These are phyloP conservation scores for Thozetella sp. DNA, from an alignment of 495 filamentous ascomycete species.

Conservation along the genomic window DNA sequence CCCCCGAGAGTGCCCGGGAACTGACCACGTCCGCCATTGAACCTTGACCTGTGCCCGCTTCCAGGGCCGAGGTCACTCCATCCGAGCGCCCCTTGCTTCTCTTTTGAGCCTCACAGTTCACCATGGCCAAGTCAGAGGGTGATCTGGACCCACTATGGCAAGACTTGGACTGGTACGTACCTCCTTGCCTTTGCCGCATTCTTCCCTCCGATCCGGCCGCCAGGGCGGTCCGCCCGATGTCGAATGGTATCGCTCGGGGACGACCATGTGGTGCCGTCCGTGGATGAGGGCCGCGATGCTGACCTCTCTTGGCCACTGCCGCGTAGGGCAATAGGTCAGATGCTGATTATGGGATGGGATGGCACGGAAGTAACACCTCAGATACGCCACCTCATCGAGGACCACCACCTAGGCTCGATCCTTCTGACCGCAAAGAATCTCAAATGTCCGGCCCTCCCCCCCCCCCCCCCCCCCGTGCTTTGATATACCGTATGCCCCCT, in stretches of 20 bases:
- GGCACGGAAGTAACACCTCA: slow-evolving; percentile 84
- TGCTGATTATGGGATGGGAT: slow-evolving; percentile 96
- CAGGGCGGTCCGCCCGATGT: not conserved
- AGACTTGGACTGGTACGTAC: slow-evolving; percentile 61
- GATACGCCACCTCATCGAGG: slow-evolving; percentile 80
- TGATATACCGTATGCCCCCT: not conserved
- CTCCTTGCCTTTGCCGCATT: slow-evolving; percentile 1
- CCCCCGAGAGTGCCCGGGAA: not conserved
- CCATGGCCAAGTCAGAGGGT: slow-evolving; percentile 44
- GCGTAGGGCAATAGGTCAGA: slow-evolving; percentile 73
- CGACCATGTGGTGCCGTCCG: too few relatives aligned
- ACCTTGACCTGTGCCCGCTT: not conserved
- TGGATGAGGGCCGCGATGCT: slow-evolving; percentile 5
- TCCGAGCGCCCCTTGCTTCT: not conserved
- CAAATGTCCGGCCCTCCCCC: slow-evolving; percentile 61
- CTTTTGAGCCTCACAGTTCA: slow-evolving; percentile 2
- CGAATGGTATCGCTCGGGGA: not conserved
- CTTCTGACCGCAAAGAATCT: slow-evolving; percentile 88
- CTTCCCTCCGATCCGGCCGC: slow-evolving; percentile 1
- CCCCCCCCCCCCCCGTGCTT: not conserved
- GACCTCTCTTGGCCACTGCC: slow-evolving; percentile 7
- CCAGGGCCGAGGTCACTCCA: not conserved
- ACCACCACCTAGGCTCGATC: slow-evolving; percentile 77
- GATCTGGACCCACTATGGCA: slow-evolving; percentile 71
- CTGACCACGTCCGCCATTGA: not conserved